These are phyloP conservation scores for Beverwykella pulmonaria DNA, from an alignment of 495 filamentous ascomycete genomes.

Conservation along the genomic window DNA sequence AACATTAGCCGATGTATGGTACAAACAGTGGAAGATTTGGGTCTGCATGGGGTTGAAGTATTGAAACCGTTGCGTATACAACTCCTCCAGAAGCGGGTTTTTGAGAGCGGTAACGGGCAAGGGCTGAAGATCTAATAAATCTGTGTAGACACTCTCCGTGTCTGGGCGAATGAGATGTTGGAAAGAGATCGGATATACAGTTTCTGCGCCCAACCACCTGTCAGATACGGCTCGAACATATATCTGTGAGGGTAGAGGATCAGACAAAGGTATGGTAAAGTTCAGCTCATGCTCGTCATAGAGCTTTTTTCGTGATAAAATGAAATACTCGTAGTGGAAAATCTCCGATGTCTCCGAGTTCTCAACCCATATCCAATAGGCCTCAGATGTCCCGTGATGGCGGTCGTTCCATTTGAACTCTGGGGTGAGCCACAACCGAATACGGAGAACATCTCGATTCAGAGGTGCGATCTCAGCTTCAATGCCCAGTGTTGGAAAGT, in stretches of 20 bases:
- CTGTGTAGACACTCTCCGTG: constrained; percentile 95
- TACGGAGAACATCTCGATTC: constrained; percentile 89
- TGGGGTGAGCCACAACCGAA: constrained; percentile 80
- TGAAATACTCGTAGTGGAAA: constrained; percentile 96
- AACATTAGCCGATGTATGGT: constrained; percentile 88
- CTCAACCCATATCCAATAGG: constrained; percentile 98
- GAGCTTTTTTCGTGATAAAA: constrained; percentile 83
- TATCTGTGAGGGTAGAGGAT: constrained; percentile 91
- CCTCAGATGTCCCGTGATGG: constrained; percentile 91
- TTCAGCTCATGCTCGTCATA: constrained; percentile 94
- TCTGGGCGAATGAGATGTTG: constrained; percentile 97
- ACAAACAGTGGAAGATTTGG: constrained; percentile 93
- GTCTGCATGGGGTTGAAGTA: constrained; percentile 99
- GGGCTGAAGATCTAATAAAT: constrained; percentile 88
- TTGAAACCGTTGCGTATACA: constrained; percentile 85
- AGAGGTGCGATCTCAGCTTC: constrained; percentile 94
- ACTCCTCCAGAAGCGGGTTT: constrained; percentile 80
- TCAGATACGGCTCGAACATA: constrained; percentile 94
- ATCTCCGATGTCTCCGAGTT: constrained; percentile 98
- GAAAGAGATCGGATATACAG: constrained; percentile 91
- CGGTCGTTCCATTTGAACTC: constrained; percentile 96
- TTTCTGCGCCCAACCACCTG: constrained; percentile 96
- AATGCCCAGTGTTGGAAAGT: constrained; percentile 87
- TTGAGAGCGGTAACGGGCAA: constrained; percentile 86
- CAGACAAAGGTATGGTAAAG: constrained; percentile 93